These are phyloP conservation scores for Picochlorum sp. DNA, from an alignment of 139 green algal species.

Conservation along the genomic window DNA sequence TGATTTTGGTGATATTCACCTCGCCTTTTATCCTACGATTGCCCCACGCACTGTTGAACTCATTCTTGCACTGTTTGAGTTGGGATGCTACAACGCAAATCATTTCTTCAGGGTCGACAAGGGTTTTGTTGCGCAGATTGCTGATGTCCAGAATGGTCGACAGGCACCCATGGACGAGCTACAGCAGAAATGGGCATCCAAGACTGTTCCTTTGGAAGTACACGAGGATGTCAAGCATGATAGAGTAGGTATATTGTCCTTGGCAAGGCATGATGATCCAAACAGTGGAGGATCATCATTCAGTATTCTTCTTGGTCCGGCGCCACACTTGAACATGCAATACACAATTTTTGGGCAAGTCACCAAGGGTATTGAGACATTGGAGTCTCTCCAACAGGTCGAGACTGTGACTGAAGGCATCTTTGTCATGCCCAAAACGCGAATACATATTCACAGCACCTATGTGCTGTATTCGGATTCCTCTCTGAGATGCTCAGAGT, in stretches of 20 bases:
- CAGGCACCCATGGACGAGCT: constrained; percentile 32
- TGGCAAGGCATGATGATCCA: constrained; percentile 74
- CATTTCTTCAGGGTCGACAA: constrained; percentile 79
- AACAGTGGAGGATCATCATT: constrained; percentile 73
- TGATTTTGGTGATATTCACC: constrained; percentile 60
- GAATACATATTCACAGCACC: constrained; percentile 64
- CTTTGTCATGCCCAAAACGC: constrained; percentile 74
- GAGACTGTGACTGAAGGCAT: constrained; percentile 68
- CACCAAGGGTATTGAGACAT: constrained; percentile 60
- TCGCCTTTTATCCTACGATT: constrained; percentile 51
- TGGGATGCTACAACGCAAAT: constrained; percentile 75
- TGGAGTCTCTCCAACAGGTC: constrained; percentile 60
- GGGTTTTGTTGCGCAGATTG: constrained; percentile 85
- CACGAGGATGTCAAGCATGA: constrained; percentile 48
- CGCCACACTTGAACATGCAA: constrained; percentile 74
- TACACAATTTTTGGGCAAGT: constrained; percentile 69
- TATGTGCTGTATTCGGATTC: constrained; percentile 36
- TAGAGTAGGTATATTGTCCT: constrained; percentile 62
- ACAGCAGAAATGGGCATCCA: constrained; percentile 44
- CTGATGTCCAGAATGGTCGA: constrained; percentile 51
- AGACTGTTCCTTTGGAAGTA: constrained; percentile 74
- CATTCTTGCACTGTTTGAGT: constrained; percentile 59
- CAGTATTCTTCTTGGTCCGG: constrained; percentile 71
- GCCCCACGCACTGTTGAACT: constrained; percentile 68
- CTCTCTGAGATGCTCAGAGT: not conserved